Percentiles rank a stretch among this genome's conserved stretches.
Conservation (phyloP, 345 rosid species). For the Syzygium aqueum region DNA sequence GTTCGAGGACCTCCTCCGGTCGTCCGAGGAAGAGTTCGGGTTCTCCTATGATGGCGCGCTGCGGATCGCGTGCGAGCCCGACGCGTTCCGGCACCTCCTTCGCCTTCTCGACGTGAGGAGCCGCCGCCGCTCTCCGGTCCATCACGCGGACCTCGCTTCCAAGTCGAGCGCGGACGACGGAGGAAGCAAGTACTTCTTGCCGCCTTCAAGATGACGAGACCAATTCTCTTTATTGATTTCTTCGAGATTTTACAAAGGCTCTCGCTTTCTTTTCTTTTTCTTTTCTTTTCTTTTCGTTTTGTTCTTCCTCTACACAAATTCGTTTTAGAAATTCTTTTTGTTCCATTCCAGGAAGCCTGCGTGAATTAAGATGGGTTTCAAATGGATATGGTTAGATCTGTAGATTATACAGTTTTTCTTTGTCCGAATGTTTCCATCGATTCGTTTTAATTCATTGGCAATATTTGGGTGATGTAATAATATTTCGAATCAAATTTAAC, state of each 20-base stretch:
- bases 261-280: neutral
- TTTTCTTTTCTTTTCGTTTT: neutral
- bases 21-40: constrained; percentile 43
- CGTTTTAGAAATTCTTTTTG: neutral
- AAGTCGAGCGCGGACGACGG: neutral
- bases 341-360: neutral
- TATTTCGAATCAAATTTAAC: neutral
- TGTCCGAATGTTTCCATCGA: neutral
- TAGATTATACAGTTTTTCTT: neutral
- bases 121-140: constrained; percentile 11
- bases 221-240: neutral
- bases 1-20: constrained; percentile 26
- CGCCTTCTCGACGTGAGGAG: constrained; percentile 25
- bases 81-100: constrained; percentile 27
- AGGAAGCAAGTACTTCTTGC: neutral
- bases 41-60: constrained; percentile 38
- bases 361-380: neutral
- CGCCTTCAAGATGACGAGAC: neutral
- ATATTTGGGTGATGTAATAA: neutral
- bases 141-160: constrained; percentile 27
- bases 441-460: neutral
- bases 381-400: neutral
- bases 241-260: neutral
- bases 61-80: constrained; percentile 39
- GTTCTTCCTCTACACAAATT: neutral